Conservation (phyloP, 2,329 filamentous ascomycete genomes). For the Fusarium longipes region DNA sequence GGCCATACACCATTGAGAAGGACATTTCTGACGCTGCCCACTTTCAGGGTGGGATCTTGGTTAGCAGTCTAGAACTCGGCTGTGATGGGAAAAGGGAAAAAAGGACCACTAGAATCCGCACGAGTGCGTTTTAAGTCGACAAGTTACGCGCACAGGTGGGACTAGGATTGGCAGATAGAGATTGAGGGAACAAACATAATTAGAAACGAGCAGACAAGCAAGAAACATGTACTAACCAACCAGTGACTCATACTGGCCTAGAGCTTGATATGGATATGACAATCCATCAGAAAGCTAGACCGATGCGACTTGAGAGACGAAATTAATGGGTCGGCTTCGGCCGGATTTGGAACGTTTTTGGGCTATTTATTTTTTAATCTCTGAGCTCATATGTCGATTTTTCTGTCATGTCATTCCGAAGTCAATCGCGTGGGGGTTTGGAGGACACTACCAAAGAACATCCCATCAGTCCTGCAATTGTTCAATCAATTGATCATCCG, state of each 20-base stretch:
- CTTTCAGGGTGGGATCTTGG: conserved; percentile 21
- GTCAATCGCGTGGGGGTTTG: conserved; percentile 34
- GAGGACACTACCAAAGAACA: not conserved
- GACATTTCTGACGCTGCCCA: conserved; percentile 22
- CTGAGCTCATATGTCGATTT: not conserved
- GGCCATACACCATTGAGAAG: conserved; percentile 28
- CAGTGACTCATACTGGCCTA: conserved; percentile 29
- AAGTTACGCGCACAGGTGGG: conserved; percentile 33
- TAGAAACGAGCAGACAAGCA: not conserved
- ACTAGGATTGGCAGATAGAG: not conserved
- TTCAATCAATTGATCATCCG: not conserved
- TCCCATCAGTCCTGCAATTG: conserved; percentile 1
- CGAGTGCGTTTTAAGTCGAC: conserved; percentile 32
- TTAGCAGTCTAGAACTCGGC: conserved; percentile 38
- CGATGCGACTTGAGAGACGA: not conserved
- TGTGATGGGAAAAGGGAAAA: conserved; percentile 23
- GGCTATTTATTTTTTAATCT: not conserved
- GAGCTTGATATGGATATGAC: not conserved
- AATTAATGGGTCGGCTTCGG: not conserved
- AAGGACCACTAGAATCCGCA: conserved; percentile 36
- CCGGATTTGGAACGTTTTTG: not conserved
- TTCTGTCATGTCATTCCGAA: not conserved
- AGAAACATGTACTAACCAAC: conserved; percentile 3
- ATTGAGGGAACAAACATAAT: conserved; percentile 17
- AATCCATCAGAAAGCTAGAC: not conserved